Base-by-base conservation (phyloP, 2,329 filamentous ascomycete genomes). In the Aspergillus candidus region DNA sequence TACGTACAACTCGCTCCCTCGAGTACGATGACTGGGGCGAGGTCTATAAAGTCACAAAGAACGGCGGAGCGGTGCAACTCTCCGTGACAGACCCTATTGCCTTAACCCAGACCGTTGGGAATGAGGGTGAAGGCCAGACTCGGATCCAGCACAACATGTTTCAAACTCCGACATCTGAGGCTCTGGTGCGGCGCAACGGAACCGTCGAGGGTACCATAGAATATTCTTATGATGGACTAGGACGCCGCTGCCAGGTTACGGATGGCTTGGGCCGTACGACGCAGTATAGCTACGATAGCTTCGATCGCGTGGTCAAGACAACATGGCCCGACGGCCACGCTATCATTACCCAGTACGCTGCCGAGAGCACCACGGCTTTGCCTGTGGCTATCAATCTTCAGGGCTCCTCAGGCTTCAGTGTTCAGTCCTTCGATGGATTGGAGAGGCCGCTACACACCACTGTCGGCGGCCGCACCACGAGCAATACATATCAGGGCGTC, bases 11-110 rank as follows among this genome's bases (percentile, higher is more conserved):
- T 2, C 35, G 14, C 7, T 11, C 14, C 4, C 18, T 46, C 15
- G 36, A 39, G n/a, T 49, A 43, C 32, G 40, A 49, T 35, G 12
- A 43, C 14, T 49, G 46, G 46, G 46, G 36, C 0, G 32, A 46
- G 14, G 35, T 46, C 13, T 43, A 66, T 52, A 69, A 72, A 40
- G 13, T 35, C 1, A 51, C 40, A 1, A 11, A 47, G 6, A 44
- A 17, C 39, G 44, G 30, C 30, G 50, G 50, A 15, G 6, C 32
- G 1, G 36, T 46, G 7, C 43, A 33, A 3, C 4, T 34, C 2
- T 32, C 32, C 2, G 12, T 13, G 4, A 44, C 38, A 1, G 41
- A 47, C 14, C 41, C 41, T 2, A 44, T 47, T 14, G n/a, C 4
- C 37, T 10, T 41, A 13, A 38, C 38, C 18, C 8, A n/a, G 8